phyloP scores from a whole-genome alignment of 169 alveolate species.

The Cryptosporidium muris region DNA sequence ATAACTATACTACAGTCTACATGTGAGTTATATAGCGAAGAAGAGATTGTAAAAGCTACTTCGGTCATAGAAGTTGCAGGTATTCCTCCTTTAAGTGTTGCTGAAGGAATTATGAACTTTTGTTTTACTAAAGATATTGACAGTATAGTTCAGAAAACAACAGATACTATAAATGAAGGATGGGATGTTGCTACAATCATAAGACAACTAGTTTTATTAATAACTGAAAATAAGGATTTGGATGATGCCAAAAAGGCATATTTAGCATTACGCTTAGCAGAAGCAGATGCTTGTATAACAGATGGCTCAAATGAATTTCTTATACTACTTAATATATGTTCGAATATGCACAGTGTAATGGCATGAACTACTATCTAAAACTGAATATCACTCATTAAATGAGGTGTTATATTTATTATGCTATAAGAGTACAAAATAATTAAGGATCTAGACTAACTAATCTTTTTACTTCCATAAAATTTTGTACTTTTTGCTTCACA shows the following conservation, averaged over 20 bases:
- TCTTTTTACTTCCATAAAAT: too few relatives aligned
- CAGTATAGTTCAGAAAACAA: conserved; percentile 13
- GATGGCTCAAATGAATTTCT: conserved; percentile 68
- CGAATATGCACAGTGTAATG: conserved; percentile 32
- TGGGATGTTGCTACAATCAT: conserved; percentile 23
- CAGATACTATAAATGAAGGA: conserved; percentile 23
- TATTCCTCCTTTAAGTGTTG: conserved; percentile 74
- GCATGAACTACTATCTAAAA: background rate
- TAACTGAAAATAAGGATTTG: background rate
- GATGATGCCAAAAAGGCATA: conserved; percentile 67
- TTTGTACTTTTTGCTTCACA: too few relatives aligned
- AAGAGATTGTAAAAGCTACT: conserved; percentile 70
- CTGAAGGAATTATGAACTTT: conserved; percentile 70
- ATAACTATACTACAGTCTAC: conserved; percentile 92
- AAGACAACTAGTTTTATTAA: conserved; percentile 6
- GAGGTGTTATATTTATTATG: too few relatives aligned
- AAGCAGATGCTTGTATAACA: conserved; percentile 41
- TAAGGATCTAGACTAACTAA: too few relatives aligned
- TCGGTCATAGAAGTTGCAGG: conserved; percentile 77
- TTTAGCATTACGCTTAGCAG: conserved; percentile 29
- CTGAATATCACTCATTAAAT: too few relatives aligned
- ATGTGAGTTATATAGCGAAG: conserved; percentile 80
- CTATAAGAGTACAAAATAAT: too few relatives aligned
- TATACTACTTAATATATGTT: conserved; percentile 39
- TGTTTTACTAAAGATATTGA: conserved; percentile 71